A percentile compares a stretch with the other conserved stretches of the same genome.
Evolutionary conservation across 2,329 filamentous ascomycete species (phyloP).

Genomic region (Hypoxylon rubiginosum): DNA sequence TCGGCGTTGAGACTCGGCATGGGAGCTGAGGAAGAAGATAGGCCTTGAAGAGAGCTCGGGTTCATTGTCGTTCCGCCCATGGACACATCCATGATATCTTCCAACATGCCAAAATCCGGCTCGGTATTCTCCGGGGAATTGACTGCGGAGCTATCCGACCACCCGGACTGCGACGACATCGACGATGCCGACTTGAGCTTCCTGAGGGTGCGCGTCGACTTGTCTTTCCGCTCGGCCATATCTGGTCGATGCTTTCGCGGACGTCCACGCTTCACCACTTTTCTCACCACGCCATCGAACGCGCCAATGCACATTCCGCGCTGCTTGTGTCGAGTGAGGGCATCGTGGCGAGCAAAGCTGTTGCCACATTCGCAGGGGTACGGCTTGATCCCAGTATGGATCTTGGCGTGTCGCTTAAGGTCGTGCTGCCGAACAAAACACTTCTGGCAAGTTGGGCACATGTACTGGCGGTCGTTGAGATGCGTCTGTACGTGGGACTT

Average conservation of each 20-base stretch:
- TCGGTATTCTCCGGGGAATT: constrained; percentile 64
- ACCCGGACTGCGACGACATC: constrained; percentile 66
- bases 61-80: constrained; percentile 56
- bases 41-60: constrained; percentile 54
- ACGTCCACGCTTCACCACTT: constrained; percentile 72
- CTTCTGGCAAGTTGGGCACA: constrained; percentile 92
- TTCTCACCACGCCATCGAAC: constrained; percentile 80
- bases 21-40: constrained; percentile 55
- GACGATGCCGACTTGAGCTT: constrained; percentile 69
- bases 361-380: constrained; percentile 96
- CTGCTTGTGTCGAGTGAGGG: constrained; percentile 92
- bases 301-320: constrained; percentile 97
- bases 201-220: constrained; percentile 67
- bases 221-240: constrained; percentile 68
- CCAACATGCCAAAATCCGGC: constrained; percentile 60
- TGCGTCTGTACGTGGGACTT: constrained; percentile 99
- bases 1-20: constrained; percentile 54
- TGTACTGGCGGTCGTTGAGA: constrained; percentile 94
- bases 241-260: constrained; percentile 73
- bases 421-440: constrained; percentile 98
- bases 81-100: constrained; percentile 64
- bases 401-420: constrained; percentile 96
- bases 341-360: constrained; percentile 94
- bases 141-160: constrained; percentile 68
- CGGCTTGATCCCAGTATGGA: constrained; percentile 95